A percentile compares a stretch with the other conserved stretches of the same genome.
phyloP scores from a whole-genome alignment of 2,329 filamentous ascomycete species.

The Fusarium vanettenii region DNA sequence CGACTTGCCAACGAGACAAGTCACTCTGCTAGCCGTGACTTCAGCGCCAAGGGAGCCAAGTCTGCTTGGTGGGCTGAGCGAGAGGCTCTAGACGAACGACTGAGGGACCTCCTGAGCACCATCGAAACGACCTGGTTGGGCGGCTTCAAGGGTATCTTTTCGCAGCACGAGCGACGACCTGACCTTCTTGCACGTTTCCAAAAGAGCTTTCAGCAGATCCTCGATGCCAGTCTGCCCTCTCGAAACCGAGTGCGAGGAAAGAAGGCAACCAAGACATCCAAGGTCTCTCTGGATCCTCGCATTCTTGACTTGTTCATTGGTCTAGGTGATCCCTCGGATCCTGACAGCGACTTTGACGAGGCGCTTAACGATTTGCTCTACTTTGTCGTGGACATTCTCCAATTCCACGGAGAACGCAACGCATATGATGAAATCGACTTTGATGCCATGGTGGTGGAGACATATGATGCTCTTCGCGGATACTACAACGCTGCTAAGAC shows the following conservation, averaged over 20 bases:
- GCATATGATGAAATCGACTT: conserved; percentile 99
- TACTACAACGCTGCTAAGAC: conserved; percentile 72
- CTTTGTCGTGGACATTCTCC: conserved; percentile 94
- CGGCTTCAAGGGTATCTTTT: conserved; percentile 95
- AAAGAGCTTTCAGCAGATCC: conserved; percentile 78
- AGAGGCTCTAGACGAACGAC: conserved; percentile 79
- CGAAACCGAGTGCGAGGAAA: conserved; percentile 71
- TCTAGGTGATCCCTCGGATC: conserved; percentile 77
- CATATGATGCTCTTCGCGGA: conserved; percentile 82
- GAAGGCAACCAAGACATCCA: conserved; percentile 57
- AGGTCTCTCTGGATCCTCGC: conserved; percentile 64
- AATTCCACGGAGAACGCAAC: conserved; percentile 96
- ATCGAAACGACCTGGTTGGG: conserved; percentile 96
- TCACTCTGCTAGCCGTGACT: conserved; percentile 73
- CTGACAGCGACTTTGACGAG: conserved; percentile 83
- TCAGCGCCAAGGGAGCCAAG: conserved; percentile 79
- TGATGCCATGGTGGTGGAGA: conserved; percentile 89
- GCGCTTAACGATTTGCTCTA: conserved; percentile 92
- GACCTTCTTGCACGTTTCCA: conserved; percentile 80
- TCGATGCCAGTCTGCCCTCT: conserved; percentile 89
- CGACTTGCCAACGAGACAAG: conserved; percentile 84
- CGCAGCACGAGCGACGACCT: conserved; percentile 72
- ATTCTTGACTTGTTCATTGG: conserved; percentile 92
- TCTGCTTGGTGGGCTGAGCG: conserved; percentile 91
- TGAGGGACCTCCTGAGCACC: conserved; percentile 82